Base-by-base conservation (phyloP, 805 yeast species). In the Blastobotrys americana region DNA sequence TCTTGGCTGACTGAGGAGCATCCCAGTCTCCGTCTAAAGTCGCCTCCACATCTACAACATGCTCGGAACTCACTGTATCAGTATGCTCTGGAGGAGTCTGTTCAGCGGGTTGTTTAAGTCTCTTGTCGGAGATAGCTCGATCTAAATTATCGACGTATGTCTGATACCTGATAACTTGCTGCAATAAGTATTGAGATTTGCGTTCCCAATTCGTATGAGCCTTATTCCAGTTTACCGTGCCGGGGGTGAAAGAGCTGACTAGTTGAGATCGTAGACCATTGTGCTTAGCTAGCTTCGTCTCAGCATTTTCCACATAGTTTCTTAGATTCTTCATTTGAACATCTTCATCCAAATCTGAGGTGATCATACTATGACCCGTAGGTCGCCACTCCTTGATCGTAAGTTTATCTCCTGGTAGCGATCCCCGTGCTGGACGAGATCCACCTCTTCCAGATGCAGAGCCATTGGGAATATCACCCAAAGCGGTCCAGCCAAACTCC, bases 401-500 rank as follows among this genome's bases (percentile, higher is more conserved):
- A 20, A 58, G 44, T 25, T 44, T 37, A 28, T 58, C 63, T 13
- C 59, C 61, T 16, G 54, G 53, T 17, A 50, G 46, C 15, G 45
- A 42, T 23, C 50, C 41, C n/a, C 49, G 39, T 17, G 41, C 52
- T 37, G 33, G 34, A 35, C 31, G 19, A 9, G 31, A 16, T 6
- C 43, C 42, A n/a, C n/a, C n/a, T n/a, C n/a, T n/a, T n/a, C n/a
- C n/a, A n/a, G n/a, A n/a, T 20, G 19, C 38, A 10, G 19, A 35
- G 18, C 38, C 8, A 18, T n/a, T 8, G 13, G 31, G 31, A 8
- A 5, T 4, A 3, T 48, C 46, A 18, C 41, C 36, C 5, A 45
- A 17, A 3, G 39, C 50, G 36, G 56, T 63, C 95, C 95, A 87
- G 2, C 96, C 96, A 58, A 78, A 87, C 59, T 88, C 94, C 47